phyloP scores from a whole-genome alignment of 257 asterid genomes.

The Solanum appendiculatum region DNA sequence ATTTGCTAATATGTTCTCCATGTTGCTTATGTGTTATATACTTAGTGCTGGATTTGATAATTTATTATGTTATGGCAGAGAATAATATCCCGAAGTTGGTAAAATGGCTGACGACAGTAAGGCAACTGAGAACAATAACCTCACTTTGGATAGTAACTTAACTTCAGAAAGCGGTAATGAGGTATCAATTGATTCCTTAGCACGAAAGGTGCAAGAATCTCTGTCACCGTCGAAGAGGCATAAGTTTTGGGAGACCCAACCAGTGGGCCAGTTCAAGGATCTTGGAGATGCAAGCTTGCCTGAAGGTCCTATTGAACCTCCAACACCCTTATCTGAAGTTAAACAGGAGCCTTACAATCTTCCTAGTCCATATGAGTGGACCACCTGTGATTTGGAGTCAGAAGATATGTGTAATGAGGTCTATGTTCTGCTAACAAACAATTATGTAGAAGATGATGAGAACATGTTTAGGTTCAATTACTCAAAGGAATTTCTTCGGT shows the following conservation, averaged over 20 bases:
- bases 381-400: slow-evolving; percentile 20
- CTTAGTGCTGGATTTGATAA: background rate
- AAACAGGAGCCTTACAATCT: slow-evolving; percentile 23
- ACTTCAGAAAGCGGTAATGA: slow-evolving; percentile 9
- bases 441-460: slow-evolving; percentile 26
- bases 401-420: slow-evolving; percentile 20
- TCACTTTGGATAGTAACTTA: slow-evolving; percentile 2
- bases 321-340: slow-evolving; percentile 18
- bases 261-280: slow-evolving; percentile 26
- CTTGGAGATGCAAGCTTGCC: slow-evolving; percentile 16
- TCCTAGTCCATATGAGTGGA: slow-evolving; percentile 20
- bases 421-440: slow-evolving; percentile 13
- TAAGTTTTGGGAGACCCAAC: slow-evolving; percentile 29
- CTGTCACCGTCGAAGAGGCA: slow-evolving; percentile 14
- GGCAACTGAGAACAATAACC: background rate
- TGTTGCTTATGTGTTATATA: background rate
- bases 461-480: slow-evolving; percentile 27
- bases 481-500: slow-evolving; percentile 21
- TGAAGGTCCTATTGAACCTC: slow-evolving; percentile 22
- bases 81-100: background rate
- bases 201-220: slow-evolving; percentile 18
- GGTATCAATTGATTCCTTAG: slow-evolving; percentile 7
- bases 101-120: slow-evolving; percentile 5
- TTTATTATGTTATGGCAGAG: background rate
- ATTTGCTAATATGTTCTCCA: background rate